Percentiles rank a stretch among this genome's conserved stretches.
Evolutionary conservation across 106 monocot genomes (phyloP).

Genomic region (Xerophyta viscosa): DNA sequence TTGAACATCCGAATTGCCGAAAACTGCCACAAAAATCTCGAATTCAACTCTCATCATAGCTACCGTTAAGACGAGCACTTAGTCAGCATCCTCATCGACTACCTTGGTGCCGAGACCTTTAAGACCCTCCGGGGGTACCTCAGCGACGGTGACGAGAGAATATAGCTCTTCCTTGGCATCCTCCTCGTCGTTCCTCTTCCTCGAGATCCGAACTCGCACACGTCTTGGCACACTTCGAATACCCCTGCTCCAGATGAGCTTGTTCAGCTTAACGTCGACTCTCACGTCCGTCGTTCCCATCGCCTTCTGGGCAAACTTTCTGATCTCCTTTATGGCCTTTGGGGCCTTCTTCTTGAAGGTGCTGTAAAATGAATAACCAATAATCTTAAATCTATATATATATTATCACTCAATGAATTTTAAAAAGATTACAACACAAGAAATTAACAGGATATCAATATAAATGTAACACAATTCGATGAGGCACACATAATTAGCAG

Average conservation of each 20-base stretch:
- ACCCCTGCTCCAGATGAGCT: conserved; percentile 56
- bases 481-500: too few species aligned
- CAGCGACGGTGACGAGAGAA: conserved; percentile 53
- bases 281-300: conserved; percentile 57
- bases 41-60: too few species aligned
- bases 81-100: conserved; percentile 33
- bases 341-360: conserved; percentile 73
- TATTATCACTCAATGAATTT: too few species aligned
- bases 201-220: conserved; percentile 44
- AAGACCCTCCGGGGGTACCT: conserved; percentile 39
- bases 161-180: conserved; percentile 68
- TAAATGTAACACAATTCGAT: too few species aligned
- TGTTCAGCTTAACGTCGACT: conserved; percentile 57
- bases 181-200: conserved; percentile 63
- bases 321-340: conserved; percentile 58
- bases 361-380: too few species aligned
- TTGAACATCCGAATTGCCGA: too few species aligned
- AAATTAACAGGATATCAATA: too few species aligned
- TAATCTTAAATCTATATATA: too few species aligned
- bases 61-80: too few species aligned
- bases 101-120: conserved; percentile 33
- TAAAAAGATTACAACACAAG: too few species aligned
- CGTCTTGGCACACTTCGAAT: conserved; percentile 43
- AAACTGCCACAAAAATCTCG: too few species aligned
- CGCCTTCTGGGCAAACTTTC: conserved; percentile 54